Evolutionary conservation across 2,329 filamentous ascomycete species (phyloP), one percentile per base, ranked within the genome.

Genomic region (Verticillium tricorpus): DNA sequence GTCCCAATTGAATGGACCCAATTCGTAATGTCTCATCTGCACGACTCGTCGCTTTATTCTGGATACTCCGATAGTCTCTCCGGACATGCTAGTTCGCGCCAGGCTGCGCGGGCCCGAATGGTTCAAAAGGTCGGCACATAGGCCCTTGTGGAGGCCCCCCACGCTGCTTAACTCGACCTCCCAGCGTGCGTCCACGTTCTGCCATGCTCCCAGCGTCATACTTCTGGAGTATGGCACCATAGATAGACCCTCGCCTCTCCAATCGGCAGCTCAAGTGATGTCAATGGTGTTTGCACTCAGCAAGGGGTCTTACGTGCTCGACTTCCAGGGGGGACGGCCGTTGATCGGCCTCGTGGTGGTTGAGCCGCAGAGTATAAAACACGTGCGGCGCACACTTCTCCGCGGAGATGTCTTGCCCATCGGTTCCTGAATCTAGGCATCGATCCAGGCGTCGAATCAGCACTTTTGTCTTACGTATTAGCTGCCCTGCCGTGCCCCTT

Each of bases 221-320:
- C 32, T 34, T 15, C 56, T 32, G 39, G 39, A 32, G 56, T 19
- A 66, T 66, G 64, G 60, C 64, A 65, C 60, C 64, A 66, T 66
- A 61, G 61, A 66, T 65, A 63, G 62, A 39, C 57, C 19, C 25
- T n/a, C 7, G 12, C 5, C 57, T n/a, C 19, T 8, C 57, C 57
- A 58, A 50, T 50, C 34, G 40, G 40, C 40, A 50, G 40, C 40
- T 25, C 19, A 1, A 50, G 40, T 12, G 40, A 50, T 50, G 40
- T 50, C 40, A 50, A 50, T 22, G 40, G 19, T 50, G 22, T 50
- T 50, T 11, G 19, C 40, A 1, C n/a, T 22, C 19, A 4, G 40
- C 40, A 50, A 22, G 40, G 40, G 40, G n/a, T 50, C n/a, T 50
- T 50, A n/a, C 40, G 40, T 50, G 40, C 40, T 50, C 40, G 19